These are phyloP conservation scores for Tolypocladium paradoxum DNA, from an alignment of 2,329 filamentous ascomycete genomes.

Conservation along the genomic window DNA sequence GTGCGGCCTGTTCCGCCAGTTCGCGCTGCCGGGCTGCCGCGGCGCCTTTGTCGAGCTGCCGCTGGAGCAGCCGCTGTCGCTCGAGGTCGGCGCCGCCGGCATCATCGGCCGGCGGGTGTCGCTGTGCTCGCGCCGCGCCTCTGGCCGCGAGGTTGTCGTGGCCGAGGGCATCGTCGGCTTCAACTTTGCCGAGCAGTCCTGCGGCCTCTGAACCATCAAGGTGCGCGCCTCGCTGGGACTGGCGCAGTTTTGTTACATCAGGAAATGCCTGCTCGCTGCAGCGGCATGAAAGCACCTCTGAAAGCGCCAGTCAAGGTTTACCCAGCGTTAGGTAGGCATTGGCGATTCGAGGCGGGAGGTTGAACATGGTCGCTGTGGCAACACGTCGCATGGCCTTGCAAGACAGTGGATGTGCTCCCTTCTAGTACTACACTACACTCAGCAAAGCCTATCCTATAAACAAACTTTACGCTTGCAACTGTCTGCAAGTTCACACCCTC, in stretches of 20 bases:
- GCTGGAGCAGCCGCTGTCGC: conserved; percentile 26
- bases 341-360: not conserved
- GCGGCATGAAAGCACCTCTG: not conserved
- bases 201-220: not conserved
- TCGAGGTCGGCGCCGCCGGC: conserved; percentile 33
- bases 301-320: not conserved
- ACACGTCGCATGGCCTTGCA: too few relatives aligned
- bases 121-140: conserved; percentile 16
- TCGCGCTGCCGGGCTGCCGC: conserved; percentile 17
- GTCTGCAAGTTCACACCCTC: too few relatives aligned
- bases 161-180: conserved; percentile 41
- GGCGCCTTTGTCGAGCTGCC: conserved; percentile 20
- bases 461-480: too few relatives aligned
- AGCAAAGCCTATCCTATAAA: too few relatives aligned
- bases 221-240: not conserved
- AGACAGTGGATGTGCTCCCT: too few relatives aligned
- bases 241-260: not conserved
- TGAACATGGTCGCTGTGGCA: not conserved
- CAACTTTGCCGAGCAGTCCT: conserved; percentile 21
- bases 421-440: too few relatives aligned
- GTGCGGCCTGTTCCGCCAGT: conserved; percentile 31
- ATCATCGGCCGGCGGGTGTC: conserved; percentile 39
- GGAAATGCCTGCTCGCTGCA: not conserved
- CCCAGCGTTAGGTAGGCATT: not conserved
- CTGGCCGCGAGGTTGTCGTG: conserved; percentile 19